Evolutionary conservation across 1,284 basidiomycete genomes (phyloP).

Genomic region (Takashimella koratensis): DNA sequence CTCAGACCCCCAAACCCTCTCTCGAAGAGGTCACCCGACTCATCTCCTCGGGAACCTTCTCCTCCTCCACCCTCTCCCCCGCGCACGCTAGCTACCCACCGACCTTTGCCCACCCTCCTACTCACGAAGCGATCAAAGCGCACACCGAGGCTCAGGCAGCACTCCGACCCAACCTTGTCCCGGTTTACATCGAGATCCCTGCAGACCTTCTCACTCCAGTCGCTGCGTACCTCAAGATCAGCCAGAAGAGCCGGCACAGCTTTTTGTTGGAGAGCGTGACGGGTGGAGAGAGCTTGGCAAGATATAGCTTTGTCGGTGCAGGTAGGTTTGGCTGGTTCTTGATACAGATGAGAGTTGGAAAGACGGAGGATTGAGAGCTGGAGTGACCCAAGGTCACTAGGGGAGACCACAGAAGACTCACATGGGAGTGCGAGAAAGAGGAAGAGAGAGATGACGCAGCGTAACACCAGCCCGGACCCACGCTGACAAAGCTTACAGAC

Average conservation of each 20-base stretch:
- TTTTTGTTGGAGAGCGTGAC: constrained; percentile 90
- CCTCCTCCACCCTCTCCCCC: constrained; percentile 37
- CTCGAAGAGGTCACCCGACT: constrained; percentile 37
- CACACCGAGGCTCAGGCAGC: not conserved
- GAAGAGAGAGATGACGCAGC: no score
- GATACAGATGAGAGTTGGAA: no score
- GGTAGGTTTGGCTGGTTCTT: constrained; percentile 62
- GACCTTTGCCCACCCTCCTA: constrained; percentile 15
- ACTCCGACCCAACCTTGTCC: constrained; percentile 53
- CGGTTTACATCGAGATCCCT: constrained; percentile 86
- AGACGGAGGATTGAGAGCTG: no score
- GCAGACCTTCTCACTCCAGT: constrained; percentile 97
- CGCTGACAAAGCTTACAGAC: no score
- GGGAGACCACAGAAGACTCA: no score
- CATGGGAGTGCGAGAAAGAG: no score
- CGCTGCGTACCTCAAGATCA: constrained; percentile 89
- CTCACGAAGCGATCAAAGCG: constrained; percentile 1
- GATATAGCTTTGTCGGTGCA: constrained; percentile 95
- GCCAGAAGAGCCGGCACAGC: constrained; percentile 86
- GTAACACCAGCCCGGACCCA: no score
- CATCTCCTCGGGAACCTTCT: constrained; percentile 24
- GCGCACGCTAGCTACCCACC: constrained; percentile 27
- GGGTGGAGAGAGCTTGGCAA: constrained; percentile 82
- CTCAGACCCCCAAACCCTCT: constrained; percentile 19
- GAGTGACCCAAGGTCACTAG: no score